A percentile compares a stretch with the other conserved stretches of the same genome.
These are phyloP conservation scores for Diaporthe ilicicola DNA, from an alignment of 2,329 filamentous ascomycete species.

Conservation along the genomic window DNA sequence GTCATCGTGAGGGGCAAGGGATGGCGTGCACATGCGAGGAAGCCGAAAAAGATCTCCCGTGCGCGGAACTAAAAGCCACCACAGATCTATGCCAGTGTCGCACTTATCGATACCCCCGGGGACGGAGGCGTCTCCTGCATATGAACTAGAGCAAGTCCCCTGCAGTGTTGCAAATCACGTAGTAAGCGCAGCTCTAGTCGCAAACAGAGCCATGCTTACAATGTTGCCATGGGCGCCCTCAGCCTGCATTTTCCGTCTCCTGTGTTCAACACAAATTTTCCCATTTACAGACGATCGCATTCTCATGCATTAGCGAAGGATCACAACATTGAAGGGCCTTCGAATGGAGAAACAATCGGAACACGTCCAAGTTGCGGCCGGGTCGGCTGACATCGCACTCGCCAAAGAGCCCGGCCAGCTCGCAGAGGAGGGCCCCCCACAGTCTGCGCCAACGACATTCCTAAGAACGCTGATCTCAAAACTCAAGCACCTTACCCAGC, in stretches of 20 bases:
- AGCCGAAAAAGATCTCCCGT: background rate
- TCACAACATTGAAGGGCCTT: accelerated
- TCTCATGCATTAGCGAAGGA: background rate
- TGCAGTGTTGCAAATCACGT: background rate
- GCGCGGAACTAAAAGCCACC: background rate
- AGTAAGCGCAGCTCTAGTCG: constrained; percentile 9
- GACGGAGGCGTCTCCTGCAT: background rate
- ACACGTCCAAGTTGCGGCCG: background rate
- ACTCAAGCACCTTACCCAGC: constrained; percentile 36
- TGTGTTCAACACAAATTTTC: background rate
- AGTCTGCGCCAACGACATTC: background rate
- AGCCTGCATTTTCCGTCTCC: background rate
- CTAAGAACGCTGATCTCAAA: background rate
- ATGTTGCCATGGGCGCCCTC: too few species aligned
- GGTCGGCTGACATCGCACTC: constrained; percentile 38
- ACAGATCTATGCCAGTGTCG: background rate
- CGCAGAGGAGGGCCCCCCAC: background rate
- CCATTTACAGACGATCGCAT: too few species aligned
- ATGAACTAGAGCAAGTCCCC: background rate
- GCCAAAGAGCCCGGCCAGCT: constrained; percentile 40
- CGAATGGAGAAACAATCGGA: background rate
- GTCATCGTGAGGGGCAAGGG: background rate
- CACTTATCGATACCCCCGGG: background rate
- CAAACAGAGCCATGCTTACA: background rate
- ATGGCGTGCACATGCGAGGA: background rate